These are phyloP conservation scores for Wickerhamiella nectarea DNA, from an alignment of 805 yeast species.

Conservation along the genomic window DNA sequence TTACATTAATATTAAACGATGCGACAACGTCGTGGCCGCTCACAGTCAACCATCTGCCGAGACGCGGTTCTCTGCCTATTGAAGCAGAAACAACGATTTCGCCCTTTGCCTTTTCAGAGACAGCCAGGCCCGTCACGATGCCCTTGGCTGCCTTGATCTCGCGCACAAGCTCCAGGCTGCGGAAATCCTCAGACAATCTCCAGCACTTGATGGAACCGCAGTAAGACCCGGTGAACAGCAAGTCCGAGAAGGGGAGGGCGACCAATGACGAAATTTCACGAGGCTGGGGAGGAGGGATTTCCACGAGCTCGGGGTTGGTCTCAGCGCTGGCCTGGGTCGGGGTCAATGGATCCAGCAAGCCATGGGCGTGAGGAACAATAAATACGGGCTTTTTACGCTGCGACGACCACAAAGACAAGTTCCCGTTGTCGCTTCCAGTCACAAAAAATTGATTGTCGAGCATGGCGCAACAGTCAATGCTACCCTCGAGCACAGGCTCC, in stretches of 20 bases:
- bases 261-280: conserved; percentile 72
- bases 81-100: conserved; percentile 44
- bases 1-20: conserved; percentile 11
- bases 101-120: conserved; percentile 26
- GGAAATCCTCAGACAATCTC: conserved; percentile 52
- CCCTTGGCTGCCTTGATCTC: conserved; percentile 52
- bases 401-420: conserved; percentile 75
- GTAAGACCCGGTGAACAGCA: conserved; percentile 82
- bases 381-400: conserved; percentile 79
- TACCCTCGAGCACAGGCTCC: conserved; percentile 44
- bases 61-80: conserved; percentile 69
- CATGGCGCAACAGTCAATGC: conserved; percentile 82
- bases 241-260: conserved; percentile 73
- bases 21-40: conserved; percentile 30
- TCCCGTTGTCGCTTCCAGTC: conserved; percentile 93
- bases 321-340: conserved; percentile 44
- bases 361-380: conserved; percentile 64
- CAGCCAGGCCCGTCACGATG: conserved; percentile 28
- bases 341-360: conserved; percentile 38
- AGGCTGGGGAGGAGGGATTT: conserved; percentile 59
- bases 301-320: conserved; percentile 17
- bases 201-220: conserved; percentile 66
- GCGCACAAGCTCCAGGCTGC: conserved; percentile 47
- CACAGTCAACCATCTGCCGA: conserved; percentile 71
- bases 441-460: conserved; percentile 83